phyloP scores from a whole-genome alignment of 2,329 filamentous ascomycete species.

The Alternaria sp. region DNA sequence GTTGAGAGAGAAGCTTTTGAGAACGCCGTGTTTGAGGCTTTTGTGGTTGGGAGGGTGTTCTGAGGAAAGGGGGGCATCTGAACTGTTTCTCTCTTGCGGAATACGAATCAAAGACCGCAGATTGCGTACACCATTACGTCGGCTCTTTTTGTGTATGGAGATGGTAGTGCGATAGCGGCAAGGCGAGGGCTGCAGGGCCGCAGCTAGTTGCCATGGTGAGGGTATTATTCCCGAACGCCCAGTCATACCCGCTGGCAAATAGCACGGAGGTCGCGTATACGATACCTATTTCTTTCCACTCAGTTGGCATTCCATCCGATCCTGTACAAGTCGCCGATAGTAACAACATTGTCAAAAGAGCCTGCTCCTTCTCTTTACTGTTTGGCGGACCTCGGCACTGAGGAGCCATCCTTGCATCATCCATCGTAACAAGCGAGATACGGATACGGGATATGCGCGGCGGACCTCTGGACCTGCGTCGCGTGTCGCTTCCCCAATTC shows the following conservation, averaged over 20 bases:
- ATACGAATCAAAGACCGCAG: background rate
- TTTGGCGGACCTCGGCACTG: background rate
- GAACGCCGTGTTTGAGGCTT: conserved; percentile 17
- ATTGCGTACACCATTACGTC: background rate
- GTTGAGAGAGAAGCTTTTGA: conserved; percentile 21
- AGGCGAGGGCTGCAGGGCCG: background rate
- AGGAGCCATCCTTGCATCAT: background rate
- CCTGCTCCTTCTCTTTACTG: background rate
- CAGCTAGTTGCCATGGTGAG: background rate
- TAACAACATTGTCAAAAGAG: background rate
- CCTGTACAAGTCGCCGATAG: background rate
- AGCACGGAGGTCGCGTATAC: background rate
- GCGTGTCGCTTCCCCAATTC: background rate
- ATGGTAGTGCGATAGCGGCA: background rate
- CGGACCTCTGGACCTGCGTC: background rate
- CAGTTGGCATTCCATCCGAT: background rate
- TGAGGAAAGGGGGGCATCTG: background rate
- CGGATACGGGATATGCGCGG: background rate
- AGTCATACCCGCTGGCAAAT: background rate
- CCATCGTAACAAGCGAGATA: background rate
- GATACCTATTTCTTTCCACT: background rate
- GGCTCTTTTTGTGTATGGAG: background rate
- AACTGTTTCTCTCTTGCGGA: background rate
- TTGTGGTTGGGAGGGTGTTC: conserved; percentile 22
- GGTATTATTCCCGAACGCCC: background rate